Percentiles rank a stretch among this genome's conserved stretches.
Conservation (phyloP, 2,329 filamentous ascomycete species). For the Fusarium mundagurra region DNA sequence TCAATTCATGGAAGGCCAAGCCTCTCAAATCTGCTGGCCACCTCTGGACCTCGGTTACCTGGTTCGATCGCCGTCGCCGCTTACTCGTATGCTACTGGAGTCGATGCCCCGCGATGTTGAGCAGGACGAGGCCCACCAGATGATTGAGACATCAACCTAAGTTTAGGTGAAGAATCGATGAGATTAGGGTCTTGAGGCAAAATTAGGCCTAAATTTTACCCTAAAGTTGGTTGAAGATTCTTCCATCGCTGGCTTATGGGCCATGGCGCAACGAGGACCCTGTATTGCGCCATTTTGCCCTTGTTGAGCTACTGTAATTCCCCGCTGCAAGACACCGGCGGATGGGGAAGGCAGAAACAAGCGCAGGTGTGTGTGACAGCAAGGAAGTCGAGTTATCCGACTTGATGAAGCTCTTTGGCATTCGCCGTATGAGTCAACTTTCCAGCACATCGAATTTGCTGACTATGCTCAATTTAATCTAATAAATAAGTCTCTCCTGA, state of each 20-base stretch:
- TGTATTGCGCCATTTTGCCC: slow-evolving; percentile 32
- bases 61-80: slow-evolving; percentile 39
- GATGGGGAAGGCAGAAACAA: too few relatives aligned
- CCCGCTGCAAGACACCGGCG: not conserved
- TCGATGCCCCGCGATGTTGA: slow-evolving; percentile 40
- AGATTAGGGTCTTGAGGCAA: not conserved
- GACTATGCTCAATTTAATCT: not conserved
- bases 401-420: not conserved
- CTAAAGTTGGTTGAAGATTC: not conserved
- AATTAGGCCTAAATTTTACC: not conserved
- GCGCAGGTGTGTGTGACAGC: too few relatives aligned
- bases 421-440: not conserved
- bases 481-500: not conserved
- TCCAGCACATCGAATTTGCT: not conserved
- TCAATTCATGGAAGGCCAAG: slow-evolving; percentile 43
- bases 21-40: slow-evolving; percentile 41
- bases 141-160: slow-evolving; percentile 7
- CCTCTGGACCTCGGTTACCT: slow-evolving; percentile 41
- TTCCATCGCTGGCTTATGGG: slow-evolving; percentile 11
- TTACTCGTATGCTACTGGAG: slow-evolving; percentile 42
- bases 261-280: slow-evolving; percentile 19
- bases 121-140: slow-evolving; percentile 16
- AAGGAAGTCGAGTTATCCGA: not conserved
- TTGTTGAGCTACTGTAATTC: slow-evolving; percentile 1
- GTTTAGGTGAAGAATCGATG: not conserved